Base-by-base conservation (phyloP, 345 rosid genomes). In the Carallia pectinifolia region DNA sequence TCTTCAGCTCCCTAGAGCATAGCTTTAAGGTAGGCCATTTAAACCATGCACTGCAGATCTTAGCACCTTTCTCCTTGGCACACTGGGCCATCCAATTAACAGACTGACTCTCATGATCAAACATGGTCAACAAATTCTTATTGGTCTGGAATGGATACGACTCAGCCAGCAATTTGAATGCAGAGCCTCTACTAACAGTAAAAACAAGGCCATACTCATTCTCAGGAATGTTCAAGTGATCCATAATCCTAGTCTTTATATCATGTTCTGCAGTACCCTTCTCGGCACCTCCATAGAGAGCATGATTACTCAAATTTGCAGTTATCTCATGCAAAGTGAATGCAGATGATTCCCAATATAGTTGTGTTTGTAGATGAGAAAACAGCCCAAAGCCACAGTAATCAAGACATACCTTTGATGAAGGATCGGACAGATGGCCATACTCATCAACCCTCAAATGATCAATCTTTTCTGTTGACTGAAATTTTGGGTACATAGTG, bases 91-190 rank as follows among this genome's bases (percentile, higher is more conserved):
- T 92, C 96, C 90, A 86, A 73, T 86, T 89, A 59, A 92, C 96
- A 23, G 96, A 89, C 81, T 92, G 97, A 64, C 96, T 89, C 86
- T 92, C 97, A 10, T 92, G 96, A 77, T 92, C 97, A 13, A 92
- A 92, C 97, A 92, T 89, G 48, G 96, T 88, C 75, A 92, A 66
- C 69, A 92, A 70, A 71, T 83, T 83, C 77, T 82, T 92, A 61
- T 89, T 92, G 2, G 87, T 68, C 58, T 89, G 87, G 56, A 92
- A 92, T 27, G 96, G 93, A 75, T 92, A 92, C 33, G 90, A 86
- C 39, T 92, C 97, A 6, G 97, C 92, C 7, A 92, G 78, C 78
- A 92, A 80, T 65, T 86, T 88, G 36, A 92, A 92, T 17, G 97
- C 93, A 34, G 97, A 89, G 63, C 97, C 97, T 81, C 97, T 87